Evolutionary conservation across 164 flowering plant genomes (phyloP), one percentile per base, ranked within the genome.

Genomic region (Macadamia tetraphylla): DNA sequence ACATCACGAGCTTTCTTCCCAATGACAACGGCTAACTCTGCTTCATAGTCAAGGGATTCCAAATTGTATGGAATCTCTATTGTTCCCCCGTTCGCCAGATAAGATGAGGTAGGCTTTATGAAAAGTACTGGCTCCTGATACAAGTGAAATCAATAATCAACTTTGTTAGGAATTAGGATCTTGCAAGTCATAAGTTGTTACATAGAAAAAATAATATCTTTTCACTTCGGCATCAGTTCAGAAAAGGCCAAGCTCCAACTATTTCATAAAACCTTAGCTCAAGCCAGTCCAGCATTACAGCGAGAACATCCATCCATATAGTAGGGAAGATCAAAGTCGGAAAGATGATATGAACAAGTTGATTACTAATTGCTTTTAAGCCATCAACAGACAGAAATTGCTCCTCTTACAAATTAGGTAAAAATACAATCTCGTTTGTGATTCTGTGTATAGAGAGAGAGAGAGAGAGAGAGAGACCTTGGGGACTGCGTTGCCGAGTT

Each of bases 401-500:
- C 3, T 11, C 17, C 1, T 53, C 15, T 53, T 23, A 53, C 1
- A 63, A 48, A 40, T 23, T 48, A 48, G 15, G 48, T 29, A 10
- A 23, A 32, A 32, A 8, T 65, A 58, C 29, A 29, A 53, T 14
- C 15, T 56, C 8, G 55, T 23, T 23, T 23, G 23, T 23, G 23
- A 23, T 23, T 23, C 6, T 42, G 1, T 46, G 55, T 23, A 0
- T 23, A 31, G 35, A 52, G 23, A 75, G 35, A 53, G 53, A 68
- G 59, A 49, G 65, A 61, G 58, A 32, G 15, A 12, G 31, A 52
- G 57, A 18, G 42, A 91, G 32, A 91, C 97, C 93, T 89, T 94
- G 42, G 99, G 98, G 17, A 92, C 88, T 70, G 97, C 92, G 86
- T 90, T 92, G 74, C 99, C 99, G 66, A 94, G 94, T 65, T 94